Base-by-base conservation (phyloP, 805 yeast genomes). In the Ogataea glucozyma region DNA sequence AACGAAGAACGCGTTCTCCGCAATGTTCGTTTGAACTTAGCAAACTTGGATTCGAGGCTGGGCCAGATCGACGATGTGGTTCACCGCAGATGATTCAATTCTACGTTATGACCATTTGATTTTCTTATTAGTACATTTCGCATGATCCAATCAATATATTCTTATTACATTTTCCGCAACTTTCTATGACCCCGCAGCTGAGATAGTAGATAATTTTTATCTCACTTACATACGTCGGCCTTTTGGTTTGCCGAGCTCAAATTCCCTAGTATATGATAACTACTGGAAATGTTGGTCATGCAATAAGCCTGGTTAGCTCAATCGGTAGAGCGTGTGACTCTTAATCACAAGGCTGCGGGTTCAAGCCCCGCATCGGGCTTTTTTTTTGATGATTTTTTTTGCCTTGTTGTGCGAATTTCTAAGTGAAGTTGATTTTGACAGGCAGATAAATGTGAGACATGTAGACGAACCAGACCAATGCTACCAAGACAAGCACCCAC, bases 1-100 rank as follows among this genome's bases (percentile, higher is more conserved):
- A 38, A 47, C 4, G 58, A 54, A 24, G 50, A 53, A 30, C 43
- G 42, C 12, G 16, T 21, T 9, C 32, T 54, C 16, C 43, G 46
- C 30, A 41, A 22, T 9, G 30, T 54, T 17, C 49, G 31, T 3
- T 23, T 16, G 3, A 43, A 41, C n/a, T 43, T 52, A 10, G 51
- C 44, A 2, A 38, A 31, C 14, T 37, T 54, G 44, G 44, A 51
- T 32, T 6, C 31, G 12, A 41, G 57, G 24, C 43, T 54, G 16
- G 35, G 38, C 23, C 31, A 38, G 3, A 11, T 54, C 16, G 57
- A 54, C 31, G 36, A 42, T 6, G n/a, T 7, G 6, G 20, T 43
- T 17, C 21, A 36, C 16, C 32, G 18, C 16, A 31, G 27, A 14
- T 26, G 23, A 33, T n/a, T n/a, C n/a, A n/a, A n/a, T n/a, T n/a